Conservation (phyloP, 2,329 filamentous ascomycete species). For the Ceratocystis lukuohia region DNA sequence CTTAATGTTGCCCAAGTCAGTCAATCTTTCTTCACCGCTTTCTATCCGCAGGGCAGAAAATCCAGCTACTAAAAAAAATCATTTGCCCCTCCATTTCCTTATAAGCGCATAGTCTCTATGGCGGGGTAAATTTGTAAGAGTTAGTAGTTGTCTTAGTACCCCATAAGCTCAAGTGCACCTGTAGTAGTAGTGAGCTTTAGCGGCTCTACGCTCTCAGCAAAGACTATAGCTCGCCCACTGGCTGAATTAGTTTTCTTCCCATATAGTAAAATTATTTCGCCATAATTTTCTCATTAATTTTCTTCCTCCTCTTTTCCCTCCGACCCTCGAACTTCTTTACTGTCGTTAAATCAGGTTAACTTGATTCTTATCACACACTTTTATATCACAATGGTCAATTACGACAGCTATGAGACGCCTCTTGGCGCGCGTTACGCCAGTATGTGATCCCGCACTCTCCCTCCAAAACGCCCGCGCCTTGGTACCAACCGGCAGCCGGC, state of each 20-base stretch:
- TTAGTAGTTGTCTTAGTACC: too few relatives aligned
- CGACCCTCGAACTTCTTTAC: background rate
- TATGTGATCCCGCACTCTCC: background rate
- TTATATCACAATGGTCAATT: slow-evolving; percentile 20
- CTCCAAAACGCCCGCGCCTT: background rate
- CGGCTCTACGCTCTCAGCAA: background rate
- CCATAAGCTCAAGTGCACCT: background rate
- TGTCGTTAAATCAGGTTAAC: slow-evolving; percentile 3
- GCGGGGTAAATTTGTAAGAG: background rate
- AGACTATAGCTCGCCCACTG: background rate
- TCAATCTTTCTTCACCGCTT: background rate
- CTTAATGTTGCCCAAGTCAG: too few relatives aligned
- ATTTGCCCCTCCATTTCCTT: slow-evolving; percentile 4
- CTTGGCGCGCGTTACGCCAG: slow-evolving; percentile 61
- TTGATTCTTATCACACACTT: background rate
- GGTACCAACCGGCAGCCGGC: slow-evolving; percentile 3
- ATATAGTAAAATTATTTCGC: slow-evolving; percentile 3
- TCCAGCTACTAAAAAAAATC: background rate
- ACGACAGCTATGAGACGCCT: slow-evolving; percentile 45
- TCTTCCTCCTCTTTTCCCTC: slow-evolving; percentile 2
- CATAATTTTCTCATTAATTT: background rate
- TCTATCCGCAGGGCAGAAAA: background rate
- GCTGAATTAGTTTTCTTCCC: background rate
- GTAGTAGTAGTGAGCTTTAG: background rate
- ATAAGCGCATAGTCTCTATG: background rate